Conservation (phyloP, 148 eudicot species). For the Vaccinium vitisidaea region DNA sequence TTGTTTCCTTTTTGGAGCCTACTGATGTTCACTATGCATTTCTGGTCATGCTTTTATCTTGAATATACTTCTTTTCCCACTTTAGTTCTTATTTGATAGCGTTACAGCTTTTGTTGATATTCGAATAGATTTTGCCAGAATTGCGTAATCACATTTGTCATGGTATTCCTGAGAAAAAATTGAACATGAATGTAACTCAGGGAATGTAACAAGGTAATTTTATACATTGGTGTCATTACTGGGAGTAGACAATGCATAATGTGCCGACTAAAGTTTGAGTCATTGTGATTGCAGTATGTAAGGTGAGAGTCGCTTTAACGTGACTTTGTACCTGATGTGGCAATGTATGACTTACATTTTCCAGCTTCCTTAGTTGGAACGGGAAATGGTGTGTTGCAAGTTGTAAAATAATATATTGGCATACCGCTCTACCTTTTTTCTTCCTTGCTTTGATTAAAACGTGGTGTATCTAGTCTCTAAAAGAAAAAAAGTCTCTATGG, state of each 20-base stretch:
- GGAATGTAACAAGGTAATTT: neutral
- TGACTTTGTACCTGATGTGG: conserved; percentile 5
- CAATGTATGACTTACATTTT: neutral
- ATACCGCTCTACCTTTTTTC: neutral
- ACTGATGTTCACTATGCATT: conserved; percentile 1
- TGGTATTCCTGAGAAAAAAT: neutral
- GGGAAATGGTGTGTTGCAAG: neutral
- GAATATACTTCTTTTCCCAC: neutral
- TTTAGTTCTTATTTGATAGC: neutral
- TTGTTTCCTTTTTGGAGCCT: neutral
- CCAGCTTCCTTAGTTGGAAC: neutral
- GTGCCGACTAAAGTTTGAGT: neutral
- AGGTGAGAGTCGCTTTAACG: neutral
- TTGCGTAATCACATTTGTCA: neutral
- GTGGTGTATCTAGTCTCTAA: neutral
- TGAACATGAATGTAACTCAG: neutral
- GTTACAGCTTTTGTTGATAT: neutral
- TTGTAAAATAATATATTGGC: neutral
- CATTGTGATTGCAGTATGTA: neutral
- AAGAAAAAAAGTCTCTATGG: neutral
- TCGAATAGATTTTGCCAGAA: neutral
- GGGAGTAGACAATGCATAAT: no score
- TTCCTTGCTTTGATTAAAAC: neutral
- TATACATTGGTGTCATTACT: neutral
- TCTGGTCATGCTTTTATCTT: neutral